Base-by-base conservation (phyloP, 2,329 filamentous ascomycete genomes). In the Fusarium sp. region DNA sequence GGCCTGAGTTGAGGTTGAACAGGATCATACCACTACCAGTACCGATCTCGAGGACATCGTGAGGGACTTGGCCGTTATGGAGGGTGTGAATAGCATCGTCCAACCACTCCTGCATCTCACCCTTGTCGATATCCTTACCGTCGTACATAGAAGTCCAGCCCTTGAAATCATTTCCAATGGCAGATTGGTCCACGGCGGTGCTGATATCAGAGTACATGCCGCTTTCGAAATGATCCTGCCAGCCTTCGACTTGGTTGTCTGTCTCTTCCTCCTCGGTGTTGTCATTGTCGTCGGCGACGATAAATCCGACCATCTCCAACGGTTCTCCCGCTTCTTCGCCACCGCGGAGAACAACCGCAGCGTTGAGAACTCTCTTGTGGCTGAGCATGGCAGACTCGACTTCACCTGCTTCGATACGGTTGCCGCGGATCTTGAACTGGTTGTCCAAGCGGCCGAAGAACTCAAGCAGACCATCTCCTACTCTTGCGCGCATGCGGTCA, bases 121-220 rank as follows among this genome's bases (percentile, higher is more conserved):
- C 51, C 30, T 63, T 70, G 39, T 74, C 67, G 6, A 77, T 74
- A 2, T 58, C 11, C 0, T 15, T 62, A 6, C 74, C 75, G 36
- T 77, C 70, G 28, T 76, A 77, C 72, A 75, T 75, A 1, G 76
- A 77, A 6, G 64, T 75, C 76, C 76, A 77, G 11, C 71, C 73
- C 1, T 62, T 65, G 26, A 77, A 77, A 36, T 78, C 75, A 3
- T 56, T 50, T 1, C 75, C 75, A 30, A 73, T 59, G 1, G 23
- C 36, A 2, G 56, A 56, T 1, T 39, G 14, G 10, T 64, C 42
- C 2, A 73, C 42, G 10, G 28, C 20, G 7, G 63, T 53, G 14
- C 23, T 14, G n/a, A 74, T 56, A 8, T 54, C 49, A 11, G 40
- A 30, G 24, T 74, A 74, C 10, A 34, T 58, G 6, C 48, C 58